Base-by-base conservation (phyloP, 2,329 filamentous ascomycete species). In the Alternaria rosae region DNA sequence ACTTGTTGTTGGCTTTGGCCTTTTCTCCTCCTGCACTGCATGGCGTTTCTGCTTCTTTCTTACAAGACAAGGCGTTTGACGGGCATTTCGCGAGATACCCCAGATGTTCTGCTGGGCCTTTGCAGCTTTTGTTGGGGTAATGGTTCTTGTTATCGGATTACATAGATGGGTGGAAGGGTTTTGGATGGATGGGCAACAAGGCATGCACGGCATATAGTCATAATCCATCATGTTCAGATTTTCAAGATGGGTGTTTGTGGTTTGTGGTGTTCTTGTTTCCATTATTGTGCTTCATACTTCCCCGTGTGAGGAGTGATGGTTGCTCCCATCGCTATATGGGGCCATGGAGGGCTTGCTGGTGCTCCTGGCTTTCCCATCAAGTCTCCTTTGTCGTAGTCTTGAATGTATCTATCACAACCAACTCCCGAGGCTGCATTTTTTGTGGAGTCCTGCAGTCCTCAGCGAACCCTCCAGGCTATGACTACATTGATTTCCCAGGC, bases 201-300 rank as follows among this genome's bases (percentile, higher is more conserved):
- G 57, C 35, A 60, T 43, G 54, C 42, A 45, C 56, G 41, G 59
- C 41, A 64, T 43, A 57, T 50, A 51, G 47, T 59, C 28, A 62
- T 64, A 57, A 64, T 60, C 38, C 50, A 58, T 45, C 47, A 54
- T 32, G 58, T 43, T 60, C 21, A 45, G 42, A 20, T 15, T 30
- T 52, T 67, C 23, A 41, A 12, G 12, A 42, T 28, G 15, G 28
- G 20, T 47, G n/a, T n/a, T 55, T 17, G 23, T 35, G 30, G n/a
- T n/a, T 55, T 17, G 23, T 35, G 30, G 28, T 57, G 52, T 43
- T 30, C 15, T 38, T 60, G 32, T 10, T 30, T 21, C 32, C 26
- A 38, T 57, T 43, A 25, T 23, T 7, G 17, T 50, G 41, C 13
- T 20, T 15, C 10, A 35, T 17, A 17, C 10, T 17, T 53, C 20